Base-by-base conservation (phyloP, 306 rosid species). In the Quercus rubra region DNA sequence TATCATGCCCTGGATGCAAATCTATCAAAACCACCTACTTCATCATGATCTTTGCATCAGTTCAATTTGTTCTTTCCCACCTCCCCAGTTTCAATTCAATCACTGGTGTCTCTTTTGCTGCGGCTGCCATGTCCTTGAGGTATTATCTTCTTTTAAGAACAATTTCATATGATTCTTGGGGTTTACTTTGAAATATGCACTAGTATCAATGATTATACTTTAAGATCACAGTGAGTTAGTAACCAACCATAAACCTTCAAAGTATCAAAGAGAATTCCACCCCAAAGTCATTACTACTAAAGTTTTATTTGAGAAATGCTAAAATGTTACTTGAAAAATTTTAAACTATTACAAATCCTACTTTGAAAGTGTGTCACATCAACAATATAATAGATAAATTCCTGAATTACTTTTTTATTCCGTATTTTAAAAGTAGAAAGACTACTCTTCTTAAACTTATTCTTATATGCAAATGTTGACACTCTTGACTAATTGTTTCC, bases 51-150 rank as follows among this genome's bases (percentile, higher is more conserved):
- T 83, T 86, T 15, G 74, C 81, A 8, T 71, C 89, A 0, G 85
- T 80, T 4, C 87, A 86, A 70, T 86, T 86, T 70, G 73, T 78
- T 11, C 70, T 86, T 8, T 83, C 87, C 20, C 89, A 86, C 58
- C 82, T 86, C 15, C 89, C 89, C 18, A 83, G 79, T 71, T 83
- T 83, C 77, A 83, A 86, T 66, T 83, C 89, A 77, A 83, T 86
- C 63, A 72, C 85, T 6, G 74, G 76, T 27, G 54, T 86, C 56
- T 86, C 89, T 8, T 54, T 86, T 14, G 83, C 87, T 0, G 87
- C 89, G 0, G 89, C 86, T 4, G 70, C 59, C 83, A 85, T 86
- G 83, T 86, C 89, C 46, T 74, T 86, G 74, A 80, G 85, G 89
- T 83, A 54, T 5, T 20, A 14, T 35, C 52, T 81, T 18, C 52